phyloP scores from a whole-genome alignment of 2,329 filamentous ascomycete species.

The Fusarium ramigenum region DNA sequence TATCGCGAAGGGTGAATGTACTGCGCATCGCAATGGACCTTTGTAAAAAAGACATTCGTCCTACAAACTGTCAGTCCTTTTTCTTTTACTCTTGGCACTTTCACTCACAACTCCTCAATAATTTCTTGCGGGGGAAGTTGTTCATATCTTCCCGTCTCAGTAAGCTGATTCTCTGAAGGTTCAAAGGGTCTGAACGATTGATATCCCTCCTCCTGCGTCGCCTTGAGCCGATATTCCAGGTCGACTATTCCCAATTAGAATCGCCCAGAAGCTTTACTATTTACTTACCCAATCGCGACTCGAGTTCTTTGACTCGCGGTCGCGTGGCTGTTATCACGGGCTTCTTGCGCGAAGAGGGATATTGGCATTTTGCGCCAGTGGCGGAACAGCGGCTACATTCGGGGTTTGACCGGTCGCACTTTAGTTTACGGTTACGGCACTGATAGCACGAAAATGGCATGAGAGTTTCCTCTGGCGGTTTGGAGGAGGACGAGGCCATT shows the following conservation, averaged over 20 bases:
- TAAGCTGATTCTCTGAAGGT: slow-evolving; percentile 29
- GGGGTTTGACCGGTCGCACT: slow-evolving; percentile 43
- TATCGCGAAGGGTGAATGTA: slow-evolving; percentile 37
- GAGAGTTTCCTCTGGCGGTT: not conserved
- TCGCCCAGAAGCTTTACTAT: rapidly evolving
- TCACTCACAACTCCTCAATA: slow-evolving; percentile 42
- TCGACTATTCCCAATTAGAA: slow-evolving; percentile 17
- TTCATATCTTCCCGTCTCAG: slow-evolving; percentile 44
- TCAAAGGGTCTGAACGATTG: slow-evolving; percentile 24
- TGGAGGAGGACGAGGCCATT: slow-evolving; percentile 23
- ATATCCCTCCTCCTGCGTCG: slow-evolving; percentile 22
- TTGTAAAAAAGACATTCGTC: slow-evolving; percentile 34
- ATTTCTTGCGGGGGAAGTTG: slow-evolving; percentile 41
- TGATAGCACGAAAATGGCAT: slow-evolving; percentile 42
- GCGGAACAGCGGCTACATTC: slow-evolving; percentile 40
- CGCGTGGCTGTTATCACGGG: slow-evolving; percentile 37
- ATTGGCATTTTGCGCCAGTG: slow-evolving; percentile 36
- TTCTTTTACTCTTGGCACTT: rapidly evolving
- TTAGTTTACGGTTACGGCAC: slow-evolving; percentile 44
- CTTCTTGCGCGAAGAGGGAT: slow-evolving; percentile 41
- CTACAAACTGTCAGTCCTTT: not conserved
- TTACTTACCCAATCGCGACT: slow-evolving; percentile 38
- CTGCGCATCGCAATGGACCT: slow-evolving; percentile 18
- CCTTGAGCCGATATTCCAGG: slow-evolving; percentile 36
- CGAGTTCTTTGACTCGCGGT: slow-evolving; percentile 44